Evolutionary conservation across 495 filamentous ascomycete species (phyloP).

Genomic region (Clavariopsis aquatica): DNA sequence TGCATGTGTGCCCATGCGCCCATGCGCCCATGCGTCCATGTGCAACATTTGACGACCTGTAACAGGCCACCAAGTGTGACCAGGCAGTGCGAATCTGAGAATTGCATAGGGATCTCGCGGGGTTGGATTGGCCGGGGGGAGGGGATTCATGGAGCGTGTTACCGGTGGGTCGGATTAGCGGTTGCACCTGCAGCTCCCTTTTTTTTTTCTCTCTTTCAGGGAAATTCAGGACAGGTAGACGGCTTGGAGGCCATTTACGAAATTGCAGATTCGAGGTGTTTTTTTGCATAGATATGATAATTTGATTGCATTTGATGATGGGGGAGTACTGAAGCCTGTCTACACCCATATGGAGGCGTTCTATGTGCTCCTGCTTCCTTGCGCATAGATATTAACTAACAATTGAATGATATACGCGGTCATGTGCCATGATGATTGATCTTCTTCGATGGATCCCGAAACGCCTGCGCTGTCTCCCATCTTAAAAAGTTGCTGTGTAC

Average conservation of each 20-base stretch:
- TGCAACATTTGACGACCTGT: not conserved
- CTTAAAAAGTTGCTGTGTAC: not conserved
- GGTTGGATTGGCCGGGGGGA: not conserved
- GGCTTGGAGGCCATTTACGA: not conserved
- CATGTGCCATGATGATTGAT: not conserved
- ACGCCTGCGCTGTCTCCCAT: conserved; percentile 20
- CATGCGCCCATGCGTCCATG: not conserved
- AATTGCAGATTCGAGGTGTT: not conserved
- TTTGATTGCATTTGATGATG: not conserved
- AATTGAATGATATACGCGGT: not conserved
- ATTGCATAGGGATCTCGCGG: conserved; percentile 19
- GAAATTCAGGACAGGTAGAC: not conserved
- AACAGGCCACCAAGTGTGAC: too few species aligned
- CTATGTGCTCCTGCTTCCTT: conserved; percentile 18
- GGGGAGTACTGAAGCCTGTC: conserved; percentile 8
- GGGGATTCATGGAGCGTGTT: too few species aligned
- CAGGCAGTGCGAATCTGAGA: conserved; percentile 7
- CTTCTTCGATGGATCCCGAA: not conserved
- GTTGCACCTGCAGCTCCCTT: not conserved
- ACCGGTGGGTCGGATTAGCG: not conserved
- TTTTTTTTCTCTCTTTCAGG: too few species aligned
- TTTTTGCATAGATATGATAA: not conserved
- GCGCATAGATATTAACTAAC: not conserved
- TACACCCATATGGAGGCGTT: conserved; percentile 7
- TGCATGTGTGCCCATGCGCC: too few species aligned